Evolutionary conservation across 1,284 basidiomycete species (phyloP).

Genomic region (Moesziomyces sp.): DNA sequence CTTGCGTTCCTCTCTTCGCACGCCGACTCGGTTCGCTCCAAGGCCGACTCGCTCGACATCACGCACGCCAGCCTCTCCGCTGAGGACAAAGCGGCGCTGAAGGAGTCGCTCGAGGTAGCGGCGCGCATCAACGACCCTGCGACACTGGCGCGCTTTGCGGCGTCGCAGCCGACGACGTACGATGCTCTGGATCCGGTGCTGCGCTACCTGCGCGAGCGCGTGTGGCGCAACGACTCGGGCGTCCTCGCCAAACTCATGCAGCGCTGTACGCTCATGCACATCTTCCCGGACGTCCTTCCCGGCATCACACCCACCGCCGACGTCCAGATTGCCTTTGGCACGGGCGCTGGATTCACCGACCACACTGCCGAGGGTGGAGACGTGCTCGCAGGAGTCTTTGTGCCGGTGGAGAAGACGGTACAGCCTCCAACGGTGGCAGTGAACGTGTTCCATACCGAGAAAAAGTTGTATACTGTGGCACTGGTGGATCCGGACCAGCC

Average conservation of each 20-base stretch:
- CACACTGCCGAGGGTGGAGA: constrained; percentile 69
- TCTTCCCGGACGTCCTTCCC: constrained; percentile 87
- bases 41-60: constrained; percentile 69
- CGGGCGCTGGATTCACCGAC: constrained; percentile 64
- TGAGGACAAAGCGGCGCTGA: constrained; percentile 17
- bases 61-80: constrained; percentile 3
- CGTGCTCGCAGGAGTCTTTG: constrained; percentile 76
- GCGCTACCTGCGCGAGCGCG: constrained; percentile 81
- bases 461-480: constrained; percentile 84
- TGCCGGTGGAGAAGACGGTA: constrained; percentile 71
- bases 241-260: constrained; percentile 77
- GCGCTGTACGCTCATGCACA: constrained; percentile 85
- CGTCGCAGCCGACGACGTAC: constrained; percentile 26
- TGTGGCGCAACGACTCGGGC: constrained; percentile 74
- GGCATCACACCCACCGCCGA: constrained; percentile 79
- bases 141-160: constrained; percentile 78
- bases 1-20: constrained; percentile 74
- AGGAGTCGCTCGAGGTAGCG: constrained; percentile 74
- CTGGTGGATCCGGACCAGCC: constrained; percentile 92
- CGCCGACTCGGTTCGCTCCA: constrained; percentile 69
- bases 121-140: constrained; percentile 80
- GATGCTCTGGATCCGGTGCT: constrained; percentile 75
- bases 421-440: constrained; percentile 76
- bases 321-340: constrained; percentile 75
- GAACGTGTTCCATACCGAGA: constrained; percentile 82